Evolutionary conservation across 2,329 filamentous ascomycete species (phyloP).

Genomic region (Dactylellina leptospora): DNA sequence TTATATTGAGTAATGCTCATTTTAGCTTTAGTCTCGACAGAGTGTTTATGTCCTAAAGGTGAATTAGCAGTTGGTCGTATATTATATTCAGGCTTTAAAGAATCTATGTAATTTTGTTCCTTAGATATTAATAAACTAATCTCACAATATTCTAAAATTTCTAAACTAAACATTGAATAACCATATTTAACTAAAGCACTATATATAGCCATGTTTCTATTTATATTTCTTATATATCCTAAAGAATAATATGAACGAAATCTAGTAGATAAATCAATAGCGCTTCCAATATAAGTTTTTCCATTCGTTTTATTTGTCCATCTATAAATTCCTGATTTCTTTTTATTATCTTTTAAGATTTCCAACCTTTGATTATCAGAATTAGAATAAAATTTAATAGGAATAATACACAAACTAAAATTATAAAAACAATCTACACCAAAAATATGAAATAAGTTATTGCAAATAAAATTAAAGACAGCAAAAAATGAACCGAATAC

Average conservation of each 20-base stretch:
- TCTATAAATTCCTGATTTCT: constrained; percentile 3
- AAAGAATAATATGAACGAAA: too few relatives aligned
- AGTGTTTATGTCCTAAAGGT: not conserved
- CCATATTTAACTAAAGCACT: not conserved
- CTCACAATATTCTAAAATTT: not conserved
- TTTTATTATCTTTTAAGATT: constrained; percentile 7
- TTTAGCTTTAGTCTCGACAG: not conserved
- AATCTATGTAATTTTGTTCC: constrained; percentile 10
- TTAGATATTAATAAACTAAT: not conserved
- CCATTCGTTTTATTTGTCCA: constrained; percentile 10
- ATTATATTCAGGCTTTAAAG: constrained; percentile 13
- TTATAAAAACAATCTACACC: too few relatives aligned
- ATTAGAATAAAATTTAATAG: not conserved
- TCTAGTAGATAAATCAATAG: not conserved
- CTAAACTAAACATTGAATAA: not conserved
- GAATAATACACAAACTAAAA: too few relatives aligned
- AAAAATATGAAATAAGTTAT: not conserved
- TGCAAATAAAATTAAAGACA: too few relatives aligned
- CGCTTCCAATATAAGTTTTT: constrained; percentile 1
- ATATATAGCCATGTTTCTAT: too few relatives aligned
- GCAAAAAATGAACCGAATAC: too few relatives aligned
- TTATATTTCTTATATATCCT: too few relatives aligned
- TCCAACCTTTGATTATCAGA: not conserved
- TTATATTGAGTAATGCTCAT: not conserved
- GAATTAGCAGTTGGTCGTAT: not conserved